These are phyloP conservation scores for Tuctoria greenei DNA, from an alignment of 176 grass and related monocot genomes.

Conservation along the genomic window DNA sequence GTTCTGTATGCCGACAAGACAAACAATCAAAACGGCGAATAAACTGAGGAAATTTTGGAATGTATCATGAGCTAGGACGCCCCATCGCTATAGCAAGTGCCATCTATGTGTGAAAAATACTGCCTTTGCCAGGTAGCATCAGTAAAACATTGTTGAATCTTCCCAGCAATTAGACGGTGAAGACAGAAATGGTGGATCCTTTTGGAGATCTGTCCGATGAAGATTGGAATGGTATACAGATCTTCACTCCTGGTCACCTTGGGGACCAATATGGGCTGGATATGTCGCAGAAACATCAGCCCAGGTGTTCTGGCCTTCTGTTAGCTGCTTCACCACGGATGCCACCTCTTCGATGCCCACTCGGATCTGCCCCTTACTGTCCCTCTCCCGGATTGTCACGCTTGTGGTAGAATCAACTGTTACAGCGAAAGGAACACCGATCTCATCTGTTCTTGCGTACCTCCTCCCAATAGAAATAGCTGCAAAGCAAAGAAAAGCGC, in stretches of 20 bases:
- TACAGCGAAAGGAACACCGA: constrained; percentile 67
- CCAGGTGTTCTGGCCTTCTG: constrained; percentile 50
- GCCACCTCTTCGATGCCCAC: constrained; percentile 53
- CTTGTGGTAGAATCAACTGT: constrained; percentile 57
- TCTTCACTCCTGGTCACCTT: background rate
- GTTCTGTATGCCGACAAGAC: background rate
- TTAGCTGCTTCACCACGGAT: constrained; percentile 57
- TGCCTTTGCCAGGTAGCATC: background rate
- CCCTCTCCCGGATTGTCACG: constrained; percentile 62
- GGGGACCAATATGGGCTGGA: background rate
- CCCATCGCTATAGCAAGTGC: background rate
- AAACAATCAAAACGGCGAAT: background rate
- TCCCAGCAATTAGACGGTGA: background rate
- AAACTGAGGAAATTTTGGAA: background rate
- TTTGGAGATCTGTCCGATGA: background rate
- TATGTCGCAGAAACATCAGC: background rate
- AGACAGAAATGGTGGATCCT: background rate
- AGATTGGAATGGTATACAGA: background rate
- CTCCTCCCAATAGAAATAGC: constrained; percentile 72
- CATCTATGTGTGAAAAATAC: background rate
- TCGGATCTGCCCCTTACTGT: constrained; percentile 74
- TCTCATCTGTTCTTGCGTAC: constrained; percentile 75
- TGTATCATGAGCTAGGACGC: background rate
- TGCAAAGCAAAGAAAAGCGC: constrained; percentile 3
- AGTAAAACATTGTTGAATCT: too few species aligned